Base-by-base conservation (phyloP, 805 yeast species). In the Tetrapisispora phaffii region DNA sequence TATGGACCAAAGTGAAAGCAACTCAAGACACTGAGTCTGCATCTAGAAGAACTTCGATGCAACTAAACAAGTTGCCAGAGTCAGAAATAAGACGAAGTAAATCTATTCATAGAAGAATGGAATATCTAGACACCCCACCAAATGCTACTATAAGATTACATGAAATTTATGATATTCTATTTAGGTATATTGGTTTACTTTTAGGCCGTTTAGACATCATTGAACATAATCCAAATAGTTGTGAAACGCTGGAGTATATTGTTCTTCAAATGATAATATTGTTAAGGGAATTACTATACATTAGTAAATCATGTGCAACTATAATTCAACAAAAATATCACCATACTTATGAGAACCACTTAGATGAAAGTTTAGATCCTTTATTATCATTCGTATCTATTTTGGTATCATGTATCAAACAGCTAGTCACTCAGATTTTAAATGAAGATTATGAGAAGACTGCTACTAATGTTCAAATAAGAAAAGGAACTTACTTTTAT, bases 141-240 rank as follows among this genome's bases (percentile, higher is more conserved):
- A 63, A 67, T 44, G 85, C 86, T 0, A 70, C 75, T 45, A 74
- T 70, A 45, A 68, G 94, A 53, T 66, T 83, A 21, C 73, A 77
- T 22, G 89, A 83, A 59, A 74, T 83, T 34, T 74, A 81, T 52
- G 74, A 76, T 23, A 67, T 80, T 5, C 56, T 82, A 15, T 74
- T 75, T 53, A 69, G 76, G 1, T 84, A 84, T 54, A 67, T 83
- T 50, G 80, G 82, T 2, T 55, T 85, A 51, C 74, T 84, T 9
- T 70, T 82, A 15, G 94, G 94, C n/a, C 66, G 94, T 53, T 63
- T 85, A 50, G 93, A 85, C 59, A 69, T 85, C 61, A 77, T 84
- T 31, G 93, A 85, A 56, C 82, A 80, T 53, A 84, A 83, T 57
- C 72, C 79, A 4, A 69, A 69, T 16, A 90, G 90, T 2, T 79